phyloP scores from a whole-genome alignment of 768 basidiomycete species.

The Galerina sulciceps region DNA sequence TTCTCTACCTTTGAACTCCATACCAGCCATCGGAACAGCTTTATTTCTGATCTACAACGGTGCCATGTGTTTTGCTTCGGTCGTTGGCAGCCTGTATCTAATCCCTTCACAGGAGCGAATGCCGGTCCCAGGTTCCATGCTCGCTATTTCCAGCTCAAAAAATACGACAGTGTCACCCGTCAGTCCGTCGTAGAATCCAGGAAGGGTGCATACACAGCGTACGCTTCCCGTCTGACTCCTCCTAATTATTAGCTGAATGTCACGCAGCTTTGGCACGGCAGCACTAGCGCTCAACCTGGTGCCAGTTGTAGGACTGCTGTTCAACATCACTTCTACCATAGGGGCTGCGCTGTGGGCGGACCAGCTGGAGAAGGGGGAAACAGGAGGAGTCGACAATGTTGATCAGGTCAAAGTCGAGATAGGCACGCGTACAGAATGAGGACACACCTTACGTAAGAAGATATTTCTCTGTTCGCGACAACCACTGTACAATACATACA shows the following conservation, averaged over 20 bases:
- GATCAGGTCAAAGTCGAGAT: slow-evolving; percentile 25
- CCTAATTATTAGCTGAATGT: not conserved
- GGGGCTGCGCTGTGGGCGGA: slow-evolving; percentile 78
- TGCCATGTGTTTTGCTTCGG: slow-evolving; percentile 13
- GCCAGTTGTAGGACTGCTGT: slow-evolving; percentile 62
- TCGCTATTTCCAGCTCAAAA: slow-evolving; percentile 75
- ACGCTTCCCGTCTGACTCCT: slow-evolving; percentile 27
- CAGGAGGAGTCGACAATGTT: slow-evolving; percentile 17
- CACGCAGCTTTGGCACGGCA: slow-evolving; percentile 58
- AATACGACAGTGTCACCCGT: slow-evolving; percentile 45
- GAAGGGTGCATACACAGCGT: slow-evolving; percentile 69
- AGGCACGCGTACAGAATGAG: not conserved
- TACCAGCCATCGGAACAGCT: slow-evolving; percentile 68
- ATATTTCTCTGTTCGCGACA: too few relatives aligned
- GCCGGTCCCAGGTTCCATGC: slow-evolving; percentile 62
- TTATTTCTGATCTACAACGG: slow-evolving; percentile 64
- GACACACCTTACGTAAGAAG: not conserved
- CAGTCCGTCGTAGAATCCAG: slow-evolving; percentile 49
- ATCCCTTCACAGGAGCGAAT: slow-evolving; percentile 35
- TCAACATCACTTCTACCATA: slow-evolving; percentile 64
- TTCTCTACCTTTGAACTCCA: slow-evolving; percentile 68
- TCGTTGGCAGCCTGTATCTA: not conserved
- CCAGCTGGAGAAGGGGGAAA: slow-evolving; percentile 53
- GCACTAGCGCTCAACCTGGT: slow-evolving; percentile 63
- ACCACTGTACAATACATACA: too few relatives aligned